Evolutionary conservation across 2,329 filamentous ascomycete genomes (phyloP).

Genomic region (Thelonectria rubi): DNA sequence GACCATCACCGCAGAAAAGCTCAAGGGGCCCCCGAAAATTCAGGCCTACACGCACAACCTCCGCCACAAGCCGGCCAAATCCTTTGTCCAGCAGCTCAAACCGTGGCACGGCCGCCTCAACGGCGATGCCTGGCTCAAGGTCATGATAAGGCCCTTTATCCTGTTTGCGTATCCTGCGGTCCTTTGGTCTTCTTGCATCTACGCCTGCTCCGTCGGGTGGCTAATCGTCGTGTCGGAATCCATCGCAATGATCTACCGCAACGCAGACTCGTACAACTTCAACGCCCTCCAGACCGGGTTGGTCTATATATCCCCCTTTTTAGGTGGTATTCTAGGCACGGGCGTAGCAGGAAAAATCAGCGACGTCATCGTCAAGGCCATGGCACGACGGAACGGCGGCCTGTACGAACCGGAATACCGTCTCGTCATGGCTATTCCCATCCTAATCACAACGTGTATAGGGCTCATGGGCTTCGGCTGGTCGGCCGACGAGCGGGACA

Average conservation of each 20-base stretch:
- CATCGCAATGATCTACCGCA: constrained; percentile 81
- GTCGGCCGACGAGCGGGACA: constrained; percentile 78
- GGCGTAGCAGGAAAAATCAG: constrained; percentile 89
- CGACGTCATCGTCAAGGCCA: constrained; percentile 82
- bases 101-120: constrained; percentile 82
- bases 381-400: constrained; percentile 88
- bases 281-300: constrained; percentile 81
- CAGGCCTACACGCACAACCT: constrained; percentile 75
- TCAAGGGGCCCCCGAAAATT: constrained; percentile 47
- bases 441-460: constrained; percentile 79
- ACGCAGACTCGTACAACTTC: constrained; percentile 78
- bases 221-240: constrained; percentile 93
- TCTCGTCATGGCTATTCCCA: constrained; percentile 85
- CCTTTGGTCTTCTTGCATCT: constrained; percentile 86
- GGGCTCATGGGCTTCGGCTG: constrained; percentile 98
- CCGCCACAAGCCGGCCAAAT: constrained; percentile 71
- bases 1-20: constrained; percentile 50
- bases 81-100: constrained; percentile 77
- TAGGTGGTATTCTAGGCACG: constrained; percentile 90
- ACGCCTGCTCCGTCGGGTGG: constrained; percentile 91
- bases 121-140: constrained; percentile 81
- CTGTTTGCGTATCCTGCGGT: constrained; percentile 89
- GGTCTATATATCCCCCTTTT: constrained; percentile 88
- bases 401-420: constrained; percentile 96
- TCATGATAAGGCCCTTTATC: constrained; percentile 82